Conservation (phyloP, 495 filamentous ascomycete species). For the Extremus antarcticus region DNA sequence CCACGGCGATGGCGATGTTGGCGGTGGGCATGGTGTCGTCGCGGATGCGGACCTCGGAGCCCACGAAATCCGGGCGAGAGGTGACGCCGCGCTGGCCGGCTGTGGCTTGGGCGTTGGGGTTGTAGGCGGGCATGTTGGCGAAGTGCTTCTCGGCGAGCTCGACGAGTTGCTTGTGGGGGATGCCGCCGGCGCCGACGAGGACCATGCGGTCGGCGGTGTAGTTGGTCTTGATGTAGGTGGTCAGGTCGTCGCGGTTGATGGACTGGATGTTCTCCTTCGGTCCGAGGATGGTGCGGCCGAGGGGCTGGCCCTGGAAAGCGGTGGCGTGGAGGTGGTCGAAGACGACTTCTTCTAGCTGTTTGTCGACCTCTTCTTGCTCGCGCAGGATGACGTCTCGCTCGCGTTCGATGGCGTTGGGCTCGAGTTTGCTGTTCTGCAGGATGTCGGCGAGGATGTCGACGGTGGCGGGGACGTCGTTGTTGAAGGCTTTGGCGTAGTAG, state of each 20-base stretch:
- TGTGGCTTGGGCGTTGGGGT: slow-evolving; percentile 57
- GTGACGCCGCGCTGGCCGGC: slow-evolving; percentile 49
- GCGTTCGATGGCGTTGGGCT: slow-evolving; percentile 81
- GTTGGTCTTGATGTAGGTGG: slow-evolving; percentile 96
- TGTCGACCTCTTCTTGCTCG: slow-evolving; percentile 99
- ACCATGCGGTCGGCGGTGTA: slow-evolving; percentile 99
- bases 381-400: slow-evolving; percentile 97
- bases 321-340: slow-evolving; percentile 99
- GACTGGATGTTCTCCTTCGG: slow-evolving; percentile 96
- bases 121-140: slow-evolving; percentile 57
- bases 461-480: slow-evolving; percentile 85
- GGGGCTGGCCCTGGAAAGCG: slow-evolving; percentile 87
- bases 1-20: slow-evolving; percentile 96
- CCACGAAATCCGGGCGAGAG: slow-evolving; percentile 82
- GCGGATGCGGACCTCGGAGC: slow-evolving; percentile 85
- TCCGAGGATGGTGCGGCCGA: slow-evolving; percentile 95
- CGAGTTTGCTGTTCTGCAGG: slow-evolving; percentile 96
- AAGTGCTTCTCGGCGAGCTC: slow-evolving; percentile 97
- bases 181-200: slow-evolving; percentile 85
- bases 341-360: slow-evolving; percentile 97
- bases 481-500: slow-evolving; percentile 99
- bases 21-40: slow-evolving; percentile 93
- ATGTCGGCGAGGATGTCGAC: slow-evolving; percentile 99
- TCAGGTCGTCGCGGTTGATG: slow-evolving; percentile 80
- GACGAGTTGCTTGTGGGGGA: slow-evolving; percentile 88